These are phyloP conservation scores for Zymoseptoria tritici DNA, from an alignment of 2,329 filamentous ascomycete genomes.

Conservation along the genomic window DNA sequence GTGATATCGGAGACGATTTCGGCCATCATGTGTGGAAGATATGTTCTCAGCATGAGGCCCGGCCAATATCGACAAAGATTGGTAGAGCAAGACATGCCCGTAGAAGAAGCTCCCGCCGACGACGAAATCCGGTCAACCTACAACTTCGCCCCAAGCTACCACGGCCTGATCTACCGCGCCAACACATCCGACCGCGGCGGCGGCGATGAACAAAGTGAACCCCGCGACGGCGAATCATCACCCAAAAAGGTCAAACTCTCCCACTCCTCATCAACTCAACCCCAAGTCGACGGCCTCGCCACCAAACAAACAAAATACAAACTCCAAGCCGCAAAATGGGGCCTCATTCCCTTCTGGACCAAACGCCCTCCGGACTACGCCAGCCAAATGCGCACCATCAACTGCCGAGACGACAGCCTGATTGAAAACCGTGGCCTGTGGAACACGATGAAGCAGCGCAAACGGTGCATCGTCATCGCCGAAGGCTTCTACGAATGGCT, in stretches of 20 bases:
- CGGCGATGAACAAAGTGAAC: conserved; percentile 15
- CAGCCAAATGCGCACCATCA: conserved; percentile 79
- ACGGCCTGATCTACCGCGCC: conserved; percentile 79
- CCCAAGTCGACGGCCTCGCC: conserved; percentile 15
- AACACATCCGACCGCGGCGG: conserved; percentile 44
- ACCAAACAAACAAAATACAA: conserved; percentile 56
- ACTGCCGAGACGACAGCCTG: conserved; percentile 86
- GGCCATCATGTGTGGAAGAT: conserved; percentile 59
- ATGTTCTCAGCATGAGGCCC: conserved; percentile 54
- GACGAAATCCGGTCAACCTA: conserved; percentile 70
- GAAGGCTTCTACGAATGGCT: conserved; percentile 98
- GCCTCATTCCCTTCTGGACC: conserved; percentile 87
- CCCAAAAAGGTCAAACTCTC: conserved; percentile 21
- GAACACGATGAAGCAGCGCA: conserved; percentile 81
- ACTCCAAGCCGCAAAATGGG: conserved; percentile 93
- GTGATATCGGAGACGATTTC: not conserved
- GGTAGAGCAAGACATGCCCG: conserved; percentile 64
- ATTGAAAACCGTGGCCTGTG: conserved; percentile 74
- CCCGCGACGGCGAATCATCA: conserved; percentile 19
- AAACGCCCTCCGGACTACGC: conserved; percentile 73
- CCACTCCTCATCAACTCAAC: conserved; percentile 7
- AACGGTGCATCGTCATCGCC: conserved; percentile 79
- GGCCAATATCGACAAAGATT: conserved; percentile 68
- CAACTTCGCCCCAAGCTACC: conserved; percentile 85
- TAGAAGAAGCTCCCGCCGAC: conserved; percentile 49